Percentiles rank a stretch among this genome's conserved stretches.
Conservation (phyloP, 768 basidiomycete genomes). For the Serpula lacrymans region DNA sequence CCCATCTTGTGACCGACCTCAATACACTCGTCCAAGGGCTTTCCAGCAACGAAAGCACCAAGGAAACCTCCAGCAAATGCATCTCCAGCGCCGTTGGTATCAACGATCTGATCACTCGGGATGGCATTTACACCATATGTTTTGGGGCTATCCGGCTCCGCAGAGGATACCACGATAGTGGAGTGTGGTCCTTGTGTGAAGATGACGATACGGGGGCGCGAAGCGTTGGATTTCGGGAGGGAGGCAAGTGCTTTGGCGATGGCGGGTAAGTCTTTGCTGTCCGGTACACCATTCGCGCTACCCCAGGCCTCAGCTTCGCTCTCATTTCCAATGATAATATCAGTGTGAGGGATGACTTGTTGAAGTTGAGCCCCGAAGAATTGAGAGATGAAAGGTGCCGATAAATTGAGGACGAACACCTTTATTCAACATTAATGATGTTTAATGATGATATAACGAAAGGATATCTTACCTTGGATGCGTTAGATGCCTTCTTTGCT, state of each 20-base stretch:
- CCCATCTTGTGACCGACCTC: conserved; percentile 86
- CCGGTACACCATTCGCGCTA: conserved; percentile 60
- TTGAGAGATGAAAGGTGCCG: conserved; percentile 94
- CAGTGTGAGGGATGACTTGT: conserved; percentile 77
- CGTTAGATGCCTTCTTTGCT: conserved; percentile 70
- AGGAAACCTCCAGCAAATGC: conserved; percentile 97
- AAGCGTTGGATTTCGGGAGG: conserved; percentile 70
- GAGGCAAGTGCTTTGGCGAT: conserved; percentile 77
- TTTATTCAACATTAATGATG: conserved; percentile 23
- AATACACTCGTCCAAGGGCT: conserved; percentile 71
- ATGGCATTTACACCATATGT: conserved; percentile 58
- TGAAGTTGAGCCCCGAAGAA: conserved; percentile 86
- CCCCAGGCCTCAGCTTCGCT: conserved; percentile 90
- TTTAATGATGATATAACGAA: background rate
- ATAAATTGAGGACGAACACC: conserved; percentile 91
- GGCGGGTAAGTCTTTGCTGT: conserved; percentile 58
- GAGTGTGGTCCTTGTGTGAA: conserved; percentile 87
- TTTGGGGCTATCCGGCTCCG: conserved; percentile 52
- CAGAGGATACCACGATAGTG: conserved; percentile 71
- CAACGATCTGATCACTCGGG: conserved; percentile 67
- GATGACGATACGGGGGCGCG: conserved; percentile 76
- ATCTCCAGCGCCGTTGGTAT: conserved; percentile 98
- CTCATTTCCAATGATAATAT: conserved; percentile 96
- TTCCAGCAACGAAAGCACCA: conserved; percentile 79
- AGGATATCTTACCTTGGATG: conserved; percentile 59